Base-by-base conservation (phyloP, 164 flowering plant genomes). In the Aristolochia californica region DNA sequence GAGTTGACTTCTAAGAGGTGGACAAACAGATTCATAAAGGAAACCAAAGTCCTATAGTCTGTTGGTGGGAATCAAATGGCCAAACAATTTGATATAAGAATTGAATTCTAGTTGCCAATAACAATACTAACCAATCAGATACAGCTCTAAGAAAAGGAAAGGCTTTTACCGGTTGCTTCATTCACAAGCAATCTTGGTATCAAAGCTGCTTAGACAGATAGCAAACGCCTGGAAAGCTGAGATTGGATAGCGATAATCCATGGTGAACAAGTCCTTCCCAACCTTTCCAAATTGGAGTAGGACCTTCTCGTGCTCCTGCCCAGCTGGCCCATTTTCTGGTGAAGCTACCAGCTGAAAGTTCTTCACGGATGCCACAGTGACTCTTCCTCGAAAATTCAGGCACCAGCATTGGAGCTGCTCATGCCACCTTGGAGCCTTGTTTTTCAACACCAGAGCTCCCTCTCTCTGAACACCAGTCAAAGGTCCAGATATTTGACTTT, bases 351-450 rank as follows among this genome's bases (percentile, higher is more conserved):
- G 56, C 67, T 85, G 93, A 63, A 85, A 85, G 63, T 85, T 85
- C 69, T 85, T 85, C 64, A 85, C 93, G 2, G 93, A 85, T 58
- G 93, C 93, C 54, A 85, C 80, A 4, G 93, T 85, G 5, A 85
- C 93, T 40, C 93, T 75, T 21, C 88, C 93, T 27, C 83, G 80
- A 55, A 85, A 85, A 56, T 85, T 85, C 64, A 85, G 62, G 61
- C 93, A 85, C 93, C 93, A 85, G 66, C 93, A 85, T 59, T 83
- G 93, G 13, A 85, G 82, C 67, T 85, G 88, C 66, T 81, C 93
- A 48, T 85, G 93, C 93, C 93, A 85, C 70, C 93, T 78, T 8
- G 93, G 93, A 56, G 93, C 60, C 70, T 83, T 83, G 71, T 83
- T 83, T 70, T 62, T 78, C 30, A 85, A 65, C 45, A 83, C 72